Conservation (phyloP, 495 filamentous ascomycete species). For the Pyrenopolyporus hunteri region DNA sequence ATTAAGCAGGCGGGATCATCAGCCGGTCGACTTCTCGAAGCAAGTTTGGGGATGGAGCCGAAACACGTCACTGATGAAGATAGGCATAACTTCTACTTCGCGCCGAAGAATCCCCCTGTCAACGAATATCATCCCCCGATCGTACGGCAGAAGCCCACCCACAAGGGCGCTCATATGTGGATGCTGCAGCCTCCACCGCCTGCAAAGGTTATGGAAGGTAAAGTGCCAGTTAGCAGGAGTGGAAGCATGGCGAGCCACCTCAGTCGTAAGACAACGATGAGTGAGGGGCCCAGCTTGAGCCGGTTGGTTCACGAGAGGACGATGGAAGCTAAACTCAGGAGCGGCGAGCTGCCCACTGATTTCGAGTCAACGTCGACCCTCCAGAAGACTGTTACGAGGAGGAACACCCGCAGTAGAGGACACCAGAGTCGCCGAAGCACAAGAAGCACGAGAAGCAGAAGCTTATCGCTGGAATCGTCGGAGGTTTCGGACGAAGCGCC, state of each 20-base stretch:
- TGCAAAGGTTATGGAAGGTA: slow-evolving; percentile 86
- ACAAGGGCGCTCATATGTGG: slow-evolving; percentile 75
- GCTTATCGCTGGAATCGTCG: slow-evolving; percentile 46
- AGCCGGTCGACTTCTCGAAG: slow-evolving; percentile 54
- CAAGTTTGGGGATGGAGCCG: slow-evolving; percentile 47
- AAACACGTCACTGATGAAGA: slow-evolving; percentile 52
- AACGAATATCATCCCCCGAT: slow-evolving; percentile 88
- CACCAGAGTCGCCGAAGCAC: slow-evolving; percentile 37
- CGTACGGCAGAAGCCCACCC: slow-evolving; percentile 72
- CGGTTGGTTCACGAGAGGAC: slow-evolving; percentile 46
- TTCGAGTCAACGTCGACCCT: slow-evolving; percentile 37
- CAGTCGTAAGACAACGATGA: slow-evolving; percentile 37
- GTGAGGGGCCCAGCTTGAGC: slow-evolving; percentile 38
- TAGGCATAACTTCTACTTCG: slow-evolving; percentile 62
- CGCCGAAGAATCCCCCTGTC: slow-evolving; percentile 75
- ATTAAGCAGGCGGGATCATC: slow-evolving; percentile 59
- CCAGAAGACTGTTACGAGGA: slow-evolving; percentile 31
- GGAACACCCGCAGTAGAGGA: slow-evolving; percentile 26
- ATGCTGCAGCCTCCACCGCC: slow-evolving; percentile 89
- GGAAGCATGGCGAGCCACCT: slow-evolving; percentile 46
- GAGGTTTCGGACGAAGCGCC: slow-evolving; percentile 41
- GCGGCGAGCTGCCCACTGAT: slow-evolving; percentile 44
- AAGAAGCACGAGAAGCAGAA: slow-evolving; percentile 41
- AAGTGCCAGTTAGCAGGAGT: slow-evolving; percentile 63
- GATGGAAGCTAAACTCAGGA: slow-evolving; percentile 48